These are phyloP conservation scores for Nicotiana attenuata DNA, from an alignment of 257 asterid species.

Conservation along the genomic window DNA sequence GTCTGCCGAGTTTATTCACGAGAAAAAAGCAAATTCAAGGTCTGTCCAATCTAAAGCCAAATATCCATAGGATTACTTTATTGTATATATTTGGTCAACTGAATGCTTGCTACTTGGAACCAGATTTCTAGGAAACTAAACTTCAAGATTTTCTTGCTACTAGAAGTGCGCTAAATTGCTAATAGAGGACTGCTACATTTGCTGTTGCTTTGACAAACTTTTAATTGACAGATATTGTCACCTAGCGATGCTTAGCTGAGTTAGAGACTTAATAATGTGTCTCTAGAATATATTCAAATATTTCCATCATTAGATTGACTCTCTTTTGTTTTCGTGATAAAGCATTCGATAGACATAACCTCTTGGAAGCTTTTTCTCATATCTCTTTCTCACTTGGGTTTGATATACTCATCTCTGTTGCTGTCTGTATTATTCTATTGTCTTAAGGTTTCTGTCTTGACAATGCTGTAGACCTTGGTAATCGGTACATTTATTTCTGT, in stretches of 20 bases:
- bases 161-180: background rate
- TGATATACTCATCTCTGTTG: background rate
- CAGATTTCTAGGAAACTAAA: background rate
- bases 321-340: background rate
- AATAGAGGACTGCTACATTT: background rate
- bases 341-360: background rate
- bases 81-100: background rate
- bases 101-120: background rate
- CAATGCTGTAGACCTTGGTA: background rate
- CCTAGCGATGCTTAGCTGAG: too few species aligned
- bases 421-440: background rate
- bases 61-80: background rate
- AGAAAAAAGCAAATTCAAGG: slow-evolving; percentile 97
- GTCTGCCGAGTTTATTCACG: slow-evolving; percentile 79
- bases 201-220: background rate
- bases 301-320: background rate
- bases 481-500: background rate
- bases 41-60: slow-evolving; percentile 8
- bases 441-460: background rate
- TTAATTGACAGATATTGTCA: too few species aligned
- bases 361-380: background rate
- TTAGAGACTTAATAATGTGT: background rate
- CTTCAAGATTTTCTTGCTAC: background rate
- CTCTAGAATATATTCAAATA: background rate
- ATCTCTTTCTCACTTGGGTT: background rate